phyloP scores from a whole-genome alignment of 2,329 filamentous ascomycete species.

The Cordyceps cicadae region DNA sequence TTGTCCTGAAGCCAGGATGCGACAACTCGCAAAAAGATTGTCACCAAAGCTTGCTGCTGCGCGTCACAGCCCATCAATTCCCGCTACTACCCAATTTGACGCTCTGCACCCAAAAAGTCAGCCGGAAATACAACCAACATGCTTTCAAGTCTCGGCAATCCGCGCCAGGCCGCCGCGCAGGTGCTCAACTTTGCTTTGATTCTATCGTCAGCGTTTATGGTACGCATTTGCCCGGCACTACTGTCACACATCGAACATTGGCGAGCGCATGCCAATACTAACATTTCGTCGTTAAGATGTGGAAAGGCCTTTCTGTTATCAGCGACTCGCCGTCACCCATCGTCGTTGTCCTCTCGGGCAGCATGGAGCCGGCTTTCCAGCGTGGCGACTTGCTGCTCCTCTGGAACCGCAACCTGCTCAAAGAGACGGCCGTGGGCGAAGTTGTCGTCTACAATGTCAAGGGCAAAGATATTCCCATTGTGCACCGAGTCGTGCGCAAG shows the following conservation, averaged over 20 bases:
- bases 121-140: conserved; percentile 34
- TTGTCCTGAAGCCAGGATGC: conserved; percentile 7
- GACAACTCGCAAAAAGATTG: neutral
- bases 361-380: conserved; percentile 77
- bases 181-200: conserved; percentile 86
- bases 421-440: conserved; percentile 47
- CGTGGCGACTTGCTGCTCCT: conserved; percentile 68
- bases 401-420: conserved; percentile 61
- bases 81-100: neutral
- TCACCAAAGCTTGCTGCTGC: neutral
- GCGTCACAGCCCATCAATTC: conserved; percentile 7
- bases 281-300: conserved; percentile 45
- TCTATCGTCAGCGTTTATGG: conserved; percentile 87
- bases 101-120: neutral
- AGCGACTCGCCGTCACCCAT: conserved; percentile 71
- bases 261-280: conserved; percentile 10
- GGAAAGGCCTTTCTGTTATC: conserved; percentile 78
- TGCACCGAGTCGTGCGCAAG: conserved; percentile 80
- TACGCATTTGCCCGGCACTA: conserved; percentile 22
- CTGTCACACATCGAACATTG: neutral
- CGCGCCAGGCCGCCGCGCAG: conserved; percentile 73
- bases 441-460: conserved; percentile 69
- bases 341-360: conserved; percentile 76
- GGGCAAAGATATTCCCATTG: conserved; percentile 95
- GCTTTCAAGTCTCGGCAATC: conserved; percentile 62